Evolutionary conservation across 1,284 basidiomycete genomes (phyloP).

Genomic region (Tranzscheliella williamsii): DNA sequence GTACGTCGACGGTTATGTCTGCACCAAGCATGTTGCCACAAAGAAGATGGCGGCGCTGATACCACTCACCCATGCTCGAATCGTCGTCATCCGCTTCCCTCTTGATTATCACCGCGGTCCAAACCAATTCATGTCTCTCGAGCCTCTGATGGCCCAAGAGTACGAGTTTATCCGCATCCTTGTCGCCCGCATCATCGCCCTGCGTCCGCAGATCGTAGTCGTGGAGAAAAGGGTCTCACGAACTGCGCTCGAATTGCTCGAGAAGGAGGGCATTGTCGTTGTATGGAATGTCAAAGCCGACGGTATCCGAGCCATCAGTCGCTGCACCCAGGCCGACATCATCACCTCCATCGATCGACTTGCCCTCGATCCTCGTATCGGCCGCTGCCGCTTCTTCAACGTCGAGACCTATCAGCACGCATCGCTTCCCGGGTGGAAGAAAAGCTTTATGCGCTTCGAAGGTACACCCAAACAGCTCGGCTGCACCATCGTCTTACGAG

Average conservation of each 20-base stretch:
- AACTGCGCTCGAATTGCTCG: constrained; percentile 85
- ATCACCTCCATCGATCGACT: constrained; percentile 94
- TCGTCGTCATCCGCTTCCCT: constrained; percentile 95
- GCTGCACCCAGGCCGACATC: constrained; percentile 93
- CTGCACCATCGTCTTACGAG: constrained; percentile 88
- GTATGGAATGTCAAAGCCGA: constrained; percentile 86
- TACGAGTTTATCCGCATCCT: constrained; percentile 90
- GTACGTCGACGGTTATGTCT: constrained; percentile 94
- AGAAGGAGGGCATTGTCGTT: constrained; percentile 84
- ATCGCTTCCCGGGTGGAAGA: constrained; percentile 83
- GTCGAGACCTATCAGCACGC: constrained; percentile 93
- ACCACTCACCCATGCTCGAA: constrained; percentile 75
- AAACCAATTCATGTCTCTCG: constrained; percentile 90
- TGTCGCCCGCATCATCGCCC: constrained; percentile 82
- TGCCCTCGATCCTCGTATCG: constrained; percentile 84
- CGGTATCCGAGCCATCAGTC: constrained; percentile 81
- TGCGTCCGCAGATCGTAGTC: constrained; percentile 89
- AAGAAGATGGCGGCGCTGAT: constrained; percentile 69
- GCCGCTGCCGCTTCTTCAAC: constrained; percentile 83
- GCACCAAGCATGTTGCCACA: constrained; percentile 96
- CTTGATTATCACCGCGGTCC: constrained; percentile 88
- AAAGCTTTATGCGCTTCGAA: constrained; percentile 90
- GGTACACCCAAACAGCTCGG: constrained; percentile 89
- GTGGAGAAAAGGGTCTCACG: constrained; percentile 90
- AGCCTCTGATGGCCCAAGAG: constrained; percentile 89